Conservation (phyloP, 2,329 filamentous ascomycete species). For the Mycocentrospora acerina region DNA sequence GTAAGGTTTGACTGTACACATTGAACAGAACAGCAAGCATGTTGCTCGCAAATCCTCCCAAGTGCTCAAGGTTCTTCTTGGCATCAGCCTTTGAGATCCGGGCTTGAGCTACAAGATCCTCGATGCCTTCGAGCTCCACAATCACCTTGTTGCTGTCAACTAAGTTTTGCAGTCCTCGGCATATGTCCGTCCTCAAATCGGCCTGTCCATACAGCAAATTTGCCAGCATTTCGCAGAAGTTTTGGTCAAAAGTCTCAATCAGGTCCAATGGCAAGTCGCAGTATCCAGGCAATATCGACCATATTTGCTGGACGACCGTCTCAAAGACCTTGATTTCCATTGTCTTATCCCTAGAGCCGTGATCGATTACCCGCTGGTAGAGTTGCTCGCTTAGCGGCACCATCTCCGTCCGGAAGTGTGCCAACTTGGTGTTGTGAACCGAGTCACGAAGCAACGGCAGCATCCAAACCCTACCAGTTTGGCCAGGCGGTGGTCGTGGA, state of each 20-base stretch:
- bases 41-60: constrained; percentile 79
- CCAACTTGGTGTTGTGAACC: constrained; percentile 82
- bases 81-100: constrained; percentile 75
- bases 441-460: constrained; percentile 87
- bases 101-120: constrained; percentile 75
- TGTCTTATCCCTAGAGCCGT: constrained; percentile 80
- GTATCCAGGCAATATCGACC: constrained; percentile 91
- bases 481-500: constrained; percentile 70
- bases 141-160: constrained; percentile 92
- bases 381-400: constrained; percentile 86
- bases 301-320: constrained; percentile 92
- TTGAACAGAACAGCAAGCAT: constrained; percentile 97
- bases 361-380: constrained; percentile 84
- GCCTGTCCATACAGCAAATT: constrained; percentile 92
- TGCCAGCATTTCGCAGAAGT: constrained; percentile 84
- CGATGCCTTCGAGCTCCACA: constrained; percentile 65
- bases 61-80: constrained; percentile 75
- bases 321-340: constrained; percentile 98
- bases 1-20: constrained; percentile 94
- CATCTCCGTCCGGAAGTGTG: constrained; percentile 82
- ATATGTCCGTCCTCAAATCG: constrained; percentile 83
- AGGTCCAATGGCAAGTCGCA: constrained; percentile 85
- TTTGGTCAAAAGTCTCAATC: constrained; percentile 73
- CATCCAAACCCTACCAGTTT: constrained; percentile 90
- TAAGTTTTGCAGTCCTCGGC: constrained; percentile 79